These are phyloP conservation scores for Adiantum capillusveneris DNA, from an alignment of 75 land plant genomes.

Conservation along the genomic window DNA sequence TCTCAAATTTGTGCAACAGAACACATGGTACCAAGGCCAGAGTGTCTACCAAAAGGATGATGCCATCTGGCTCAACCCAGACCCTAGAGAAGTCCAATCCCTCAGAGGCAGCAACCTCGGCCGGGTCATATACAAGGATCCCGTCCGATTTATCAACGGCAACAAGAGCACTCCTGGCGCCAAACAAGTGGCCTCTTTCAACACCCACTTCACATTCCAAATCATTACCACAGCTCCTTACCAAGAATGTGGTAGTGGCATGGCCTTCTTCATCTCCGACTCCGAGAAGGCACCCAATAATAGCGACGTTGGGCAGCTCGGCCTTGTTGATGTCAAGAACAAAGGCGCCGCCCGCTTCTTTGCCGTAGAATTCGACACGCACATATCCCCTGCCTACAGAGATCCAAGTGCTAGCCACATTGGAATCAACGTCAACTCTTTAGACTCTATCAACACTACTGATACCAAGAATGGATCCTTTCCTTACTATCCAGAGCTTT, in stretches of 20 bases:
- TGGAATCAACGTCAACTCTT: not conserved
- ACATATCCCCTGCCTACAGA: too few relatives aligned
- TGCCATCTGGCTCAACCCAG: constrained; percentile 8
- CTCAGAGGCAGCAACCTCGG: not conserved
- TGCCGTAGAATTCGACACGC: constrained; percentile 3
- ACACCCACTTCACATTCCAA: not conserved
- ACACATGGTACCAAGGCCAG: constrained; percentile 5
- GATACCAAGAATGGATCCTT: not conserved
- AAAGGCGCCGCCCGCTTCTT: not conserved
- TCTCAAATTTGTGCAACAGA: too few relatives aligned
- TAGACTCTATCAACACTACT: not conserved
- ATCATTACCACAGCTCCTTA: not conserved
- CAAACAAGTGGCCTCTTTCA: not conserved
- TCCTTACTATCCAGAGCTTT: too few relatives aligned
- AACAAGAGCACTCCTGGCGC: too few relatives aligned
- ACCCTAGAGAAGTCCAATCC: not conserved
- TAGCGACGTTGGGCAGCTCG: not conserved
- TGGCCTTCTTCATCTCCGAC: constrained; percentile 4
- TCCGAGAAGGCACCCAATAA: not conserved
- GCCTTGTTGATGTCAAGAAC: not conserved
- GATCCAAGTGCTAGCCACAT: constrained; percentile 5
- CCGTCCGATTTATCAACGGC: not conserved
- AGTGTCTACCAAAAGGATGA: not conserved
- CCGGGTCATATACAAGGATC: constrained; percentile 2
- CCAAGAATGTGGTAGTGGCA: not conserved